A percentile compares a stretch with the other conserved stretches of the same genome.
These are phyloP conservation scores for Candida manassasensis DNA, from an alignment of 805 yeast species.

Conservation along the genomic window DNA sequence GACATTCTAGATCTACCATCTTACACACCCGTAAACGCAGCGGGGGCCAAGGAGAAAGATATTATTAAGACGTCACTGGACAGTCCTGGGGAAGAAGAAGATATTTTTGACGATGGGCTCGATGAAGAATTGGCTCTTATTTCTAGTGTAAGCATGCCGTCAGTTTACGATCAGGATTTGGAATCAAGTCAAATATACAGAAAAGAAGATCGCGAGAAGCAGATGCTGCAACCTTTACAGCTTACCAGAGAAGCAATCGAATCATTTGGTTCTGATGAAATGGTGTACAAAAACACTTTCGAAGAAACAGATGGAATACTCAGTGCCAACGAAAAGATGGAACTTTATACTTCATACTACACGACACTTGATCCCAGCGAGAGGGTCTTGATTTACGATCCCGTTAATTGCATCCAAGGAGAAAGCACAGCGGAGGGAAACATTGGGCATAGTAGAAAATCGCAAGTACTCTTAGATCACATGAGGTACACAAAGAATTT, in stretches of 20 bases:
- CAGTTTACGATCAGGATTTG: not conserved
- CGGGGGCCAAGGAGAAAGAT: not conserved
- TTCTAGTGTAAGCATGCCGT: constrained; percentile 2
- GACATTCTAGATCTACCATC: constrained; percentile 4
- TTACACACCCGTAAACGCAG: constrained; percentile 1
- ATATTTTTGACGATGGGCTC: constrained; percentile 20
- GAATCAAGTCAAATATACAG: not conserved
- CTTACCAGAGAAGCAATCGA: not conserved
- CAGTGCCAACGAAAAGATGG: constrained; percentile 30
- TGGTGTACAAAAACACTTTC: constrained; percentile 17
- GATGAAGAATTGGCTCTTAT: constrained; percentile 18
- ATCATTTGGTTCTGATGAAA: constrained; percentile 15
- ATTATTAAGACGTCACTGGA: not conserved
- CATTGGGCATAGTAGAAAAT: constrained; percentile 14
- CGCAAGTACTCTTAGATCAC: constrained; percentile 3
- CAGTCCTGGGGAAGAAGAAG: constrained; percentile 13
- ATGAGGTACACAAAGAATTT: constrained; percentile 4
- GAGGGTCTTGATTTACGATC: constrained; percentile 13
- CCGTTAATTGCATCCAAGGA: constrained; percentile 7
- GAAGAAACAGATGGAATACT: constrained; percentile 36
- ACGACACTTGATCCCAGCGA: constrained; percentile 19
- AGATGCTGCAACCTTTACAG: constrained; percentile 2
- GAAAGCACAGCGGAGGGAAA: constrained; percentile 4
- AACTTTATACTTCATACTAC: constrained; percentile 38
- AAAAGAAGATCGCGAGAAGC: not conserved